Evolutionary conservation across 805 yeast genomes (phyloP).

Genomic region (Ogataea angusta): DNA sequence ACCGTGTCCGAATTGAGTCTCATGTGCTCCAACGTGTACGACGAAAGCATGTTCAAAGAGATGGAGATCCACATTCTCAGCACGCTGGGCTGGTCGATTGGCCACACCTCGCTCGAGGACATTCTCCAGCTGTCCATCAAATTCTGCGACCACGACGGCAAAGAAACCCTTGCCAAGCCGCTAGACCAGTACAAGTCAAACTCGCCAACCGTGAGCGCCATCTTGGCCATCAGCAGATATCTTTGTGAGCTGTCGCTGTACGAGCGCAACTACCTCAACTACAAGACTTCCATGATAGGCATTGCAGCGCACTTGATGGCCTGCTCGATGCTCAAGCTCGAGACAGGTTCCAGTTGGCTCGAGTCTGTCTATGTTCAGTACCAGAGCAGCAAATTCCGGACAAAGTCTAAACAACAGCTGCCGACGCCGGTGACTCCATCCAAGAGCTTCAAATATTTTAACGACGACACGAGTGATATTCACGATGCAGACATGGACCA

Average conservation of each 20-base stretch:
- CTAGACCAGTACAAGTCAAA: constrained; percentile 28
- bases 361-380: constrained; percentile 21
- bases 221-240: constrained; percentile 52
- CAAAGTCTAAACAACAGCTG: constrained; percentile 12
- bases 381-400: constrained; percentile 11
- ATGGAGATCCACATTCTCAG: constrained; percentile 44
- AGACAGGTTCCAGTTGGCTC: constrained; percentile 39
- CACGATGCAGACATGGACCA: constrained; percentile 13
- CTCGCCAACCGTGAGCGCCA: constrained; percentile 45
- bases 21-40: constrained; percentile 59
- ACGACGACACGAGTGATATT: constrained; percentile 18
- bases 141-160: constrained; percentile 34
- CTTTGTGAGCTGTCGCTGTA: constrained; percentile 53
- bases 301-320: constrained; percentile 52
- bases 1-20: constrained; percentile 49
- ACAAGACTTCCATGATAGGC: constrained; percentile 45
- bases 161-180: constrained; percentile 27
- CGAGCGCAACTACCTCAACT: constrained; percentile 42
- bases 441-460: constrained; percentile 16
- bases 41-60: constrained; percentile 42
- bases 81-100: constrained; percentile 39
- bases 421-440: constrained; percentile 29
- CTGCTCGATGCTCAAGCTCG: constrained; percentile 49
- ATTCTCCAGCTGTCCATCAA: constrained; percentile 41
- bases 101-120: constrained; percentile 51